Conservation (phyloP, 352 stramenopile genomes). For the Phytophthora meadii region DNA sequence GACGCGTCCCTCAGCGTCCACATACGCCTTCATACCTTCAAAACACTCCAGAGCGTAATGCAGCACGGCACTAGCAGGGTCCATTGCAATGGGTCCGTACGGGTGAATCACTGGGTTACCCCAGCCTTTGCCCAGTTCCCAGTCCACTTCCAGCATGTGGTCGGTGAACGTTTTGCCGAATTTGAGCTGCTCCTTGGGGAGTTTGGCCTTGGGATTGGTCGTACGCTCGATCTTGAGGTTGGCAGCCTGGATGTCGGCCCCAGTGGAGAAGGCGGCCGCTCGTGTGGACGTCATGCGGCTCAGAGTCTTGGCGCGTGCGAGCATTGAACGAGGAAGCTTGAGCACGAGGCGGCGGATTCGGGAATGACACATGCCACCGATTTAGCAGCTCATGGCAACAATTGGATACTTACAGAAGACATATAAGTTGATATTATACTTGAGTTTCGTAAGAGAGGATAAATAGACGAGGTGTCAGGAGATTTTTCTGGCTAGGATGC, state of each 20-base stretch:
- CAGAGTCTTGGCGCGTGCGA: slow-evolving; percentile 24
- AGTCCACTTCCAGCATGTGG: slow-evolving; percentile 98
- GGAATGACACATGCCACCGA: slow-evolving; percentile 19
- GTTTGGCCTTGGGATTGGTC: slow-evolving; percentile 57
- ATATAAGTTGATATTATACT: neutral
- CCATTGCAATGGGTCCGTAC: slow-evolving; percentile 92
- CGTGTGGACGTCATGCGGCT: slow-evolving; percentile 26
- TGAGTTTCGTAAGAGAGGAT: neutral
- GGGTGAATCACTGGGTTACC: slow-evolving; percentile 89
- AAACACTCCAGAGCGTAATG: slow-evolving; percentile 97
- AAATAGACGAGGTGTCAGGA: slow-evolving; percentile 13
- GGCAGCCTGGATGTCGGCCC: slow-evolving; percentile 33
- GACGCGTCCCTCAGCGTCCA: slow-evolving; percentile 83
- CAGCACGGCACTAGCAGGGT: slow-evolving; percentile 91
- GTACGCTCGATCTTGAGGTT: slow-evolving; percentile 63
- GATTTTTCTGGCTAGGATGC: slow-evolving; percentile 4
- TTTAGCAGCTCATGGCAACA: neutral
- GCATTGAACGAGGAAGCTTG: slow-evolving; percentile 15
- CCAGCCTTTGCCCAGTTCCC: slow-evolving; percentile 88
- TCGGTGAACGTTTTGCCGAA: slow-evolving; percentile 97
- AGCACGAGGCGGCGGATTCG: slow-evolving; percentile 9
- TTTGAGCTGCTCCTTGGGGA: slow-evolving; percentile 87
- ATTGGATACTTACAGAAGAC: slow-evolving; percentile 11
- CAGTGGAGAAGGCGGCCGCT: slow-evolving; percentile 35
- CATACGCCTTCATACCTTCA: slow-evolving; percentile 97